Conservation (phyloP, 2,329 filamentous ascomycete genomes). For the Cylindrodendrum hubeiense region DNA sequence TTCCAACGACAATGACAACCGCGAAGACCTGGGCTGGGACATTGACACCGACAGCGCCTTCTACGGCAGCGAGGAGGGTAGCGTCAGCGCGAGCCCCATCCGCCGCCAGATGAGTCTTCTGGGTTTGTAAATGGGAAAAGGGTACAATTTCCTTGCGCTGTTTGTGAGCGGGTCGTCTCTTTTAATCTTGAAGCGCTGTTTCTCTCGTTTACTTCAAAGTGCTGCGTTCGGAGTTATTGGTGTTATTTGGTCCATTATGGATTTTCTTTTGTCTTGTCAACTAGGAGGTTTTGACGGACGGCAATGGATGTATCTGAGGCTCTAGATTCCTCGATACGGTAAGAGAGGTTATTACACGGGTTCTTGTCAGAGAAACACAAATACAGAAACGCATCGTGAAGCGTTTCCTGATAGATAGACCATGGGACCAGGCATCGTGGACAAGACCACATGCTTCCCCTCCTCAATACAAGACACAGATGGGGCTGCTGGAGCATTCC, state of each 20-base stretch:
- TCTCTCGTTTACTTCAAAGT: constrained; percentile 4
- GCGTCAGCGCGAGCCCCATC: constrained; percentile 74
- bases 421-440: constrained; percentile 7
- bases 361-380: constrained; percentile 4
- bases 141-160: background rate
- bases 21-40: constrained; percentile 81
- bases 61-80: constrained; percentile 80
- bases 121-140: constrained; percentile 52
- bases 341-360: constrained; percentile 6
- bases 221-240: constrained; percentile 39
- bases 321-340: constrained; percentile 17
- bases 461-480: constrained; percentile 17
- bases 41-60: constrained; percentile 89
- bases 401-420: constrained; percentile 15
- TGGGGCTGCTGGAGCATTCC: constrained; percentile 1
- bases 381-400: background rate
- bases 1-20: constrained; percentile 57
- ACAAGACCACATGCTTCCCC: background rate
- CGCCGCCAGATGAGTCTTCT: constrained; percentile 80
- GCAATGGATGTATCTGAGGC: constrained; percentile 12
- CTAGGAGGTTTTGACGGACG: constrained; percentile 5
- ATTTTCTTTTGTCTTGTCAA: constrained; percentile 19
- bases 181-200: constrained; percentile 17
- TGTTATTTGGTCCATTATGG: too few relatives aligned
- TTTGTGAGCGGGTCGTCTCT: background rate